These are phyloP conservation scores for Tetradesmus lagerheimii DNA, from an alignment of 139 green algal species.

Conservation along the genomic window DNA sequence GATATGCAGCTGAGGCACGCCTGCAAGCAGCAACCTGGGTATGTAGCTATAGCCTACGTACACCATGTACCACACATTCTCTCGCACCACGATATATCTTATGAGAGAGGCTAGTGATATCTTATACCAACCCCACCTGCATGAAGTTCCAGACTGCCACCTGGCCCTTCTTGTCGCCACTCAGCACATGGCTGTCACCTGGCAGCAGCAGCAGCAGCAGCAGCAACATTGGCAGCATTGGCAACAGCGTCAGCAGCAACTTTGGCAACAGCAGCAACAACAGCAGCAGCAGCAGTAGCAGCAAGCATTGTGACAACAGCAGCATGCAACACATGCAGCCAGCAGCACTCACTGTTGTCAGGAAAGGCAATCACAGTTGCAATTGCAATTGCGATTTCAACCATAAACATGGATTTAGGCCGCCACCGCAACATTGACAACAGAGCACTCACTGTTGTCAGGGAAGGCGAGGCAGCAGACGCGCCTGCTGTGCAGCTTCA, in stretches of 20 bases:
- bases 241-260: no score
- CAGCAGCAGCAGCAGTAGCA: not conserved
- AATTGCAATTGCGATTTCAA: no score
- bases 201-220: not conserved
- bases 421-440: no score
- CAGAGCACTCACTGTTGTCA: slow-evolving; percentile 24
- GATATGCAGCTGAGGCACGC: not conserved
- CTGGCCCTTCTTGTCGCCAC: slow-evolving; percentile 83
- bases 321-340: no score
- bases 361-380: slow-evolving; percentile 92
- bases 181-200: slow-evolving; percentile 77
- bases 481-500: slow-evolving; percentile 81
- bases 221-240: not conserved
- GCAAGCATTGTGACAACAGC: no score
- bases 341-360: slow-evolving; percentile 26
- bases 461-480: slow-evolving; percentile 81
- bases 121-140: slow-evolving; percentile 53
- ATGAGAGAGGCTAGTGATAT: no score
- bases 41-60: no score
- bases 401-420: no score
- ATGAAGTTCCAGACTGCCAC: slow-evolving; percentile 89
- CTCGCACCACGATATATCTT: no score
- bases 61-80: no score
- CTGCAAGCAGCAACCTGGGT: no score
- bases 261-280: not conserved